Conservation (phyloP, 768 basidiomycete species). For the Suillus sp. region DNA sequence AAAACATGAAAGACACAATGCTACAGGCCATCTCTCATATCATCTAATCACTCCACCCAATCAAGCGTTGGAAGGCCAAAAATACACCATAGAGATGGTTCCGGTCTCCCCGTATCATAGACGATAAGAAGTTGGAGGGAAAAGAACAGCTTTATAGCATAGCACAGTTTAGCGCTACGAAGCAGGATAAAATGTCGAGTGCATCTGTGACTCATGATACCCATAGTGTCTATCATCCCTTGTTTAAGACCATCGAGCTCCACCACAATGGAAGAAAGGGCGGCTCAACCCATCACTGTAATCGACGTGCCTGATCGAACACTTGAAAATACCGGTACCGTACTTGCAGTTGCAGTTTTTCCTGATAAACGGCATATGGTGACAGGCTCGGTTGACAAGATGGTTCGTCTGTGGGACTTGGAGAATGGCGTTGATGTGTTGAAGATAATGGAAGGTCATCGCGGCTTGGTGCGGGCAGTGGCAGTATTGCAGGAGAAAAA, state of each 20-base stretch:
- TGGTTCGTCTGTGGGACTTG: not conserved
- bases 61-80: not conserved
- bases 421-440: not conserved
- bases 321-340: not conserved
- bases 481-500: not conserved
- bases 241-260: not conserved
- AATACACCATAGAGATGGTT: not conserved
- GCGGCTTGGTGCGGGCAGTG: not conserved
- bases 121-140: too few species aligned
- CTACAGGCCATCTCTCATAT: too few species aligned
- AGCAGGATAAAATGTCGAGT: not conserved
- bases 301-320: not conserved
- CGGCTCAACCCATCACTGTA: not conserved
- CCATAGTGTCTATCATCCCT: not conserved
- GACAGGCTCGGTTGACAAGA: not conserved
- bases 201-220: not conserved
- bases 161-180: too few species aligned
- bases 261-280: not conserved
- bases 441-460: not conserved
- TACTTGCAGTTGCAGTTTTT: not conserved
- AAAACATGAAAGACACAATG: too few species aligned
- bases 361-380: not conserved
- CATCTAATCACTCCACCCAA: too few species aligned
- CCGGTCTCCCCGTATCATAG: not conserved
- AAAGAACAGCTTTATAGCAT: too few species aligned